A percentile compares a stretch with the other conserved stretches of the same genome.
phyloP scores from a whole-genome alignment of 305 asterid species.

The Solanum aculeatissimum region DNA sequence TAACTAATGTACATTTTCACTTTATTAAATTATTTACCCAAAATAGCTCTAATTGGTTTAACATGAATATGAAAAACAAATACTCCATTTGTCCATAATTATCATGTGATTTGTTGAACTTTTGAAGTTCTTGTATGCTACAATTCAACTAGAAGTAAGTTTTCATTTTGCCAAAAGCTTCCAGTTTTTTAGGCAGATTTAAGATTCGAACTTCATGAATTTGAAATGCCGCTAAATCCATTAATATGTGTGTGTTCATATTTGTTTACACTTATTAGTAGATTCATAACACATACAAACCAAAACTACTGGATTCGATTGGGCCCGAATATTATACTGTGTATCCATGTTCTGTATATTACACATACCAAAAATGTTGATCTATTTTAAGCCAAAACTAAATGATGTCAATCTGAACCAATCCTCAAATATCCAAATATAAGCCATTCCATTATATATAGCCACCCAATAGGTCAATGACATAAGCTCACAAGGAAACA shows the following conservation, averaged over 20 bases:
- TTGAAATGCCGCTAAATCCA: neutral
- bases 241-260: neutral
- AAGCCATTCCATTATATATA: neutral
- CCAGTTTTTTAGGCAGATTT: neutral
- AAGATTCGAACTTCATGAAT: neutral
- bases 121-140: no score
- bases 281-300: neutral
- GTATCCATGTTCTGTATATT: neutral
- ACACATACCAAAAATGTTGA: neutral
- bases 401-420: neutral
- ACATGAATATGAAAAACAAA: no score
- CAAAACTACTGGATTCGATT: neutral
- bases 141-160: neutral
- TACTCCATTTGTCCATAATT: neutral
- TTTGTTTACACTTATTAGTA: neutral
- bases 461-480: neutral
- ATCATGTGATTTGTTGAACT: neutral
- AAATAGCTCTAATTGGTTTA: neutral
- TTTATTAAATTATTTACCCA: neutral
- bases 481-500: neutral
- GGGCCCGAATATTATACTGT: neutral
- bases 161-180: neutral
- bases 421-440: neutral
- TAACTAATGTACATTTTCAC: neutral
- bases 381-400: neutral